Base-by-base conservation (phyloP, 2,329 filamentous ascomycete genomes). In the Xylariaceae sp. region DNA sequence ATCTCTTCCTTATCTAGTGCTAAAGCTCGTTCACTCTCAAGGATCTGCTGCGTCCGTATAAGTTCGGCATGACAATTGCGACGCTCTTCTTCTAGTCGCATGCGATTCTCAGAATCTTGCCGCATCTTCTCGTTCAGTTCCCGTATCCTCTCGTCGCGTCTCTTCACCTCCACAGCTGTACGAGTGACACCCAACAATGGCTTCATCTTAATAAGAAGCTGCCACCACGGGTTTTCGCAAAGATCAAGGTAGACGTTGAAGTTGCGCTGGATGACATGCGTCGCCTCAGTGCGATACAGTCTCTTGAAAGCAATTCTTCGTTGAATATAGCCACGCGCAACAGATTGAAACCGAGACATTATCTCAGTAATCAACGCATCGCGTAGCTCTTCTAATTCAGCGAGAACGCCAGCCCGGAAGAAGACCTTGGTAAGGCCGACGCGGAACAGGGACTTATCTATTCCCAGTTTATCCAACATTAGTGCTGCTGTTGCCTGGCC, bases 1-100 rank as follows among this genome's bases (percentile, higher is more conserved):
- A 99, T 99, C 69, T 99, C 95, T 71, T 99, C 96, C 73, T 99
- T 99, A 75, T 99, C 95, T 4, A 99, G 79, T 1, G 95, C 95
- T 37, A 99, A 81, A n/a, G 94, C 91, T 46, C 95, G 87, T 75
- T 99, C 96, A 64, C 93, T 96, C 73, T 99, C 96, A 2, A 99
- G 82, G 0, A 91, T 96, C 67, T 98, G 92, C 71, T 97, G 93
- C 43, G 98, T 91, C 28, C 90, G 87, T 65, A 93, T 85, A 68
- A 97, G 89, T 69, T 99, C 95, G 12, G 88, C 81, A 65, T 98
- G 90, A 2, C 91, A 90, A 60, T 92, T 90, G 37, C 95, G 85
- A 28, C 93, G 86, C 66, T 99, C 95, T 53, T 99, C 95, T 69
- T 99, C 95, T 0, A 99, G 79, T 62, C 86, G 89, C 47, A 91